A percentile compares a stretch with the other conserved stretches of the same genome.
Conservation (phyloP, 768 basidiomycete species). For the Hericium erinaceus region DNA sequence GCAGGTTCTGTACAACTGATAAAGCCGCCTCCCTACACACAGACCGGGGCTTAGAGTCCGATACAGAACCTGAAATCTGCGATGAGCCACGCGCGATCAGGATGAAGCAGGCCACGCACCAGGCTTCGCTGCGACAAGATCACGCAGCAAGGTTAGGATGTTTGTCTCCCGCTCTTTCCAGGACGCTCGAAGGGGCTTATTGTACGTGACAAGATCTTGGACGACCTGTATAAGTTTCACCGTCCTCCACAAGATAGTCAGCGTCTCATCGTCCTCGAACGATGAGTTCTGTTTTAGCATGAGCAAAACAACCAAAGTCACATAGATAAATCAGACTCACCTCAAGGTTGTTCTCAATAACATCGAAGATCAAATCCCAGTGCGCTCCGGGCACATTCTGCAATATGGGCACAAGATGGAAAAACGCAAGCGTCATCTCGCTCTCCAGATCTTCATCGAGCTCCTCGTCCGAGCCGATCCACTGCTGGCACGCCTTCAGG, state of each 20-base stretch:
- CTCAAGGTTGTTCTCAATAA: conserved; percentile 84
- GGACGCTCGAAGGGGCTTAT: conserved; percentile 58
- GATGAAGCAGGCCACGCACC: conserved; percentile 28
- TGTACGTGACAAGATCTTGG: conserved; percentile 60
- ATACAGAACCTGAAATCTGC: conserved; percentile 10
- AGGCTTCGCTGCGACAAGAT: conserved; percentile 45
- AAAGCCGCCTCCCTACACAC: conserved; percentile 62
- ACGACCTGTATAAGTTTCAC: conserved; percentile 58
- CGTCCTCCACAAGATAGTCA: conserved; percentile 61
- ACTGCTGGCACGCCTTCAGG: conserved; percentile 75
- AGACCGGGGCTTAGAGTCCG: conserved; percentile 47
- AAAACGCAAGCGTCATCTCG: conserved; percentile 64
- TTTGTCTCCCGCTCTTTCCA: conserved; percentile 54
- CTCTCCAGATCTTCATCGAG: conserved; percentile 74
- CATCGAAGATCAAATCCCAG: conserved; percentile 89
- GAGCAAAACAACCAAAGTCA: not conserved
- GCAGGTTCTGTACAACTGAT: conserved; percentile 57
- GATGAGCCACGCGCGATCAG: not conserved
- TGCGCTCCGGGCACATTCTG: conserved; percentile 82
- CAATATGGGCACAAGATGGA: conserved; percentile 74
- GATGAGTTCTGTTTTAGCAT: conserved; percentile 46
- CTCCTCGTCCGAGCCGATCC: conserved; percentile 58
- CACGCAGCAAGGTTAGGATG: conserved; percentile 49
- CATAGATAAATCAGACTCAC: conserved; percentile 29
- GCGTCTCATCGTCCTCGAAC: conserved; percentile 45